Percentiles rank a stretch among this genome's conserved stretches.
Evolutionary conservation across 1,139 yeast genomes (phyloP).

Genomic region (Zygosaccharomyces sapae): DNA sequence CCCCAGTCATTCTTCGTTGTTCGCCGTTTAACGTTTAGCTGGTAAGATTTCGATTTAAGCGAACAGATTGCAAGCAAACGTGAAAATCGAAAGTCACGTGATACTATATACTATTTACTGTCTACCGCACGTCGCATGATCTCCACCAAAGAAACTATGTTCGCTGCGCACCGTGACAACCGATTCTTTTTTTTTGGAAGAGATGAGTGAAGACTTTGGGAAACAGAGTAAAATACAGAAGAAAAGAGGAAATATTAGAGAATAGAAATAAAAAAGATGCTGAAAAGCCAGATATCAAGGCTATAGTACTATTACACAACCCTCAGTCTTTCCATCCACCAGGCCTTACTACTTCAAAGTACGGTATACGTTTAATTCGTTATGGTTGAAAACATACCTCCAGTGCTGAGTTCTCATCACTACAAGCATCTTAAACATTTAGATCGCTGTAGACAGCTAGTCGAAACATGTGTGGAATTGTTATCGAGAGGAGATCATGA

Average conservation of each 20-base stretch:
- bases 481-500: slow-evolving; percentile 38
- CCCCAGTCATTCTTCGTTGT: too few relatives aligned
- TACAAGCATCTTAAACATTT: slow-evolving; percentile 30
- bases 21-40: too few relatives aligned
- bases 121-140: too few relatives aligned
- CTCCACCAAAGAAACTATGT: too few relatives aligned
- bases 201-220: neutral
- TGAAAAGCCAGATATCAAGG: slow-evolving; percentile 4
- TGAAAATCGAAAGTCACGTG: too few relatives aligned
- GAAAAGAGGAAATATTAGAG: neutral
- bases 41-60: too few relatives aligned
- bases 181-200: too few relatives aligned
- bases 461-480: slow-evolving; percentile 28
- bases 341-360: too few relatives aligned
- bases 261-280: slow-evolving; percentile 3
- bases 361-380: neutral
- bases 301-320: neutral
- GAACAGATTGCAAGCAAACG: too few relatives aligned
- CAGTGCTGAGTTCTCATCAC: slow-evolving; percentile 22
- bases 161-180: too few relatives aligned
- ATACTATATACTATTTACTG: too few relatives aligned
- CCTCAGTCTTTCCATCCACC: neutral
- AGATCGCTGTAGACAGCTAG: slow-evolving; percentile 27
- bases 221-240: neutral
- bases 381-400: slow-evolving; percentile 20